These are phyloP conservation scores for Pythium brachiatum DNA, from an alignment of 352 stramenopile genomes.

Conservation along the genomic window DNA sequence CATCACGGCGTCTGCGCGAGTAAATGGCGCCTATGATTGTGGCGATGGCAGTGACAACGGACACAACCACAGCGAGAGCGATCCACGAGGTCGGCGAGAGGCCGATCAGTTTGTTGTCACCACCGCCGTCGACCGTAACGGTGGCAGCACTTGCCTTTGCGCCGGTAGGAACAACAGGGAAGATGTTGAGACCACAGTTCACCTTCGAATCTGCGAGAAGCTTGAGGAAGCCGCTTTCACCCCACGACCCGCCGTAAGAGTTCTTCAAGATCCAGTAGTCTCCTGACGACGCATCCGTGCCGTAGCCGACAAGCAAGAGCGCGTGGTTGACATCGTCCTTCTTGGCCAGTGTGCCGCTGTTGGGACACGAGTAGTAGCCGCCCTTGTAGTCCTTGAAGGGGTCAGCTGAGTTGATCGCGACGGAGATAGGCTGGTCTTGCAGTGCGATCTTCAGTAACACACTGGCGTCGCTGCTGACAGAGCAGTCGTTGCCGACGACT, in stretches of 20 bases:
- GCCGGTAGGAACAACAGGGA: slow-evolving; percentile 66
- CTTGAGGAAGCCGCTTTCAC: slow-evolving; percentile 61
- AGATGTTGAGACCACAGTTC: slow-evolving; percentile 81
- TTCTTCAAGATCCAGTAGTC: slow-evolving; percentile 87
- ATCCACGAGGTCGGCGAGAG: slow-evolving; percentile 58
- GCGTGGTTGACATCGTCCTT: slow-evolving; percentile 78
- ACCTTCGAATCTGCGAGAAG: slow-evolving; percentile 63
- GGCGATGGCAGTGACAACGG: slow-evolving; percentile 47
- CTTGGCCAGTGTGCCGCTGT: slow-evolving; percentile 52
- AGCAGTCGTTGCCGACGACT: slow-evolving; percentile 58
- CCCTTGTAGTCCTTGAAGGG: slow-evolving; percentile 69
- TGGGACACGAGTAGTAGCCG: slow-evolving; percentile 70
- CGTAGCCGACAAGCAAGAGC: slow-evolving; percentile 73
- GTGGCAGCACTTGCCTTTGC: slow-evolving; percentile 39
- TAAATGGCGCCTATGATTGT: slow-evolving; percentile 52
- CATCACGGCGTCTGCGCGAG: slow-evolving; percentile 36
- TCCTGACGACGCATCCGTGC: slow-evolving; percentile 43
- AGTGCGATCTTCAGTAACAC: slow-evolving; percentile 54
- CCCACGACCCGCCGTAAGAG: slow-evolving; percentile 73
- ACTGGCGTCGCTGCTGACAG: slow-evolving; percentile 42
- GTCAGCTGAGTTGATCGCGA: slow-evolving; percentile 73
- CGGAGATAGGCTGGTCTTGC: slow-evolving; percentile 63
- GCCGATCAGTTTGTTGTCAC: slow-evolving; percentile 58
- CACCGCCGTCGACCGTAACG: slow-evolving; percentile 55
- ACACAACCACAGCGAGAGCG: slow-evolving; percentile 43